A percentile compares a stretch with the other conserved stretches of the same genome.
Conservation (phyloP, 2,329 filamentous ascomycete species). For the Xylaria sp. region DNA sequence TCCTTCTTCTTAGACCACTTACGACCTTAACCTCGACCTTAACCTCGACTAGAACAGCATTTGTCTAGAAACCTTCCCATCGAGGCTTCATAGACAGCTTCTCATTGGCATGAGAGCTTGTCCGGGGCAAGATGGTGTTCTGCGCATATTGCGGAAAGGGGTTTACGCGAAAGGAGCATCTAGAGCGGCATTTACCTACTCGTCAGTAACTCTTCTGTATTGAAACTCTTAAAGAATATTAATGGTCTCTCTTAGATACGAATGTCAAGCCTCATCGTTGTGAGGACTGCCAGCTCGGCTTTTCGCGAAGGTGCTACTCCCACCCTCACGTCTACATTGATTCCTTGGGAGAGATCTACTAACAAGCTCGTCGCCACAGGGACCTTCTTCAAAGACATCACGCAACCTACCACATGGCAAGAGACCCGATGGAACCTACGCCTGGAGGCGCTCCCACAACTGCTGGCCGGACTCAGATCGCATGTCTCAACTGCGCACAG, state of each 20-base stretch:
- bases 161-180: slow-evolving; percentile 66
- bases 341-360: not conserved
- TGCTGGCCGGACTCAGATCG: slow-evolving; percentile 56
- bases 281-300: slow-evolving; percentile 59
- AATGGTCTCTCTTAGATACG: slow-evolving; percentile 55
- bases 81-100: not conserved
- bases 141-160: slow-evolving; percentile 65
- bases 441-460: slow-evolving; percentile 57
- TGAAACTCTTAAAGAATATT: slow-evolving; percentile 26
- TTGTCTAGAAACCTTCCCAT: not conserved
- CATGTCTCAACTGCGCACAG: slow-evolving; percentile 61
- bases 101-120: slow-evolving; percentile 20
- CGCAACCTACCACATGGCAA: slow-evolving; percentile 61
- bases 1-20: not conserved
- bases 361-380: slow-evolving; percentile 45
- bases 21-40: not conserved
- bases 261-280: slow-evolving; percentile 66
- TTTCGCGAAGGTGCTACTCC: slow-evolving; percentile 58
- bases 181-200: slow-evolving; percentile 64
- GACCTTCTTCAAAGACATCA: slow-evolving; percentile 63
- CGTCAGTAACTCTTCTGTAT: slow-evolving; percentile 52
- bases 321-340: not conserved
- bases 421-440: slow-evolving; percentile 57
- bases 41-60: not conserved
- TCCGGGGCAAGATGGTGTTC: slow-evolving; percentile 51